Base-by-base conservation (phyloP, 2,329 filamentous ascomycete genomes). In the Talaromyces sp. region DNA sequence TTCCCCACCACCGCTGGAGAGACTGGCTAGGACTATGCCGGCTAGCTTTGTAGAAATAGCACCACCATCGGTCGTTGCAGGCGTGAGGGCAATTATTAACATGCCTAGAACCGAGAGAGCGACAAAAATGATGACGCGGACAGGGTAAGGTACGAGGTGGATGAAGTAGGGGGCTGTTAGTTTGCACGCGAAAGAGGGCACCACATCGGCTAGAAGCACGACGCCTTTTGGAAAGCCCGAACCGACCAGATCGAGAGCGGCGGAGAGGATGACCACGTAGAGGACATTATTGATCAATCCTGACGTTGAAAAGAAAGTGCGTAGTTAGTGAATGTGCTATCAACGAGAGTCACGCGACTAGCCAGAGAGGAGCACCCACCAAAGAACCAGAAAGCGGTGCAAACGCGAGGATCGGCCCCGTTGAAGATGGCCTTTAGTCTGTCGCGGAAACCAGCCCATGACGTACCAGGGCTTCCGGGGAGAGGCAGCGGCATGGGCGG, bases 221-320 rank as follows among this genome's bases (percentile, higher is more conserved):
- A 96, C 85, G 68, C 91, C 92, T 76, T 98, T 98, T 56, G 95
- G 95, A 1, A 97, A 83, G 66, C 82, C 75, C 34, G 91, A 89
- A 40, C 94, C 94, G 68, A 98, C 95, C 64, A 99, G 90, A 72
- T 99, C 95, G 70, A 97, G 90, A 3, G 95, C 95, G 40, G 95
- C 91, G 33, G 92, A 96, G 70, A 99, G 89, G 73, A 98, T 95
- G 75, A 98, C 91, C 61, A 98, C 94, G 77, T 97, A 98, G 78
- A 97, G 89, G 68, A 98, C 91, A 79, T 98, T 98, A 78, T 99
- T 98, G 74, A 98, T 95, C 18, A 95, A 80, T 58, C 91, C 91
- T 94, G 70, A 28, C 30, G 33, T 42, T 5, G 30, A 31, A 42
- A n/a, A 30, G 18, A 51, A 14, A 33, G 23, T 34, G 40, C 54